Evolutionary conservation across 2,329 filamentous ascomycete genomes (phyloP).

Genomic region (Xylaria sp.): DNA sequence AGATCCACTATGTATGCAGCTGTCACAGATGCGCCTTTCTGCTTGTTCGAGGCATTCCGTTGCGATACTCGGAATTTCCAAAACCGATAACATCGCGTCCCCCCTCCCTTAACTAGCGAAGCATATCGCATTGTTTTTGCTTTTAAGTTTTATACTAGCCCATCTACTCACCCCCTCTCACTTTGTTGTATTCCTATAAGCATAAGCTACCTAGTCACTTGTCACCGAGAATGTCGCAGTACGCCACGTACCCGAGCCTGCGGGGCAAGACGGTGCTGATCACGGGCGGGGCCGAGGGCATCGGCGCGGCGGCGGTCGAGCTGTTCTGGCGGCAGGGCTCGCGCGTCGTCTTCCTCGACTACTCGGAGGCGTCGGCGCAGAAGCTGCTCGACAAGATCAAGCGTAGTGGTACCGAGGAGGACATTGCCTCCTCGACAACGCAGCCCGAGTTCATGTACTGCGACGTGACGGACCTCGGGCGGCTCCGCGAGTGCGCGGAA

Average conservation of each 20-base stretch:
- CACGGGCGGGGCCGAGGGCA: slow-evolving; percentile 51
- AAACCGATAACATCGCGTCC: no score
- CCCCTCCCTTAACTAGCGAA: no score
- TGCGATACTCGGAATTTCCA: neutral
- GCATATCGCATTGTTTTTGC: neutral
- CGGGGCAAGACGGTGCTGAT: slow-evolving; percentile 46
- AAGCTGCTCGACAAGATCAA: slow-evolving; percentile 36
- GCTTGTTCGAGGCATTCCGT: neutral
- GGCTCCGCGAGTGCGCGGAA: slow-evolving; percentile 39
- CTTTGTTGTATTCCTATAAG: neutral
- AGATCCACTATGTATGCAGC: neutral
- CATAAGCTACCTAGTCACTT: neutral
- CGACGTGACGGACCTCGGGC: slow-evolving; percentile 44
- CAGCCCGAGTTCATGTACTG: slow-evolving; percentile 45
- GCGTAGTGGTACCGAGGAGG: slow-evolving; percentile 13
- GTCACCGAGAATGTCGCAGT: slow-evolving; percentile 10
- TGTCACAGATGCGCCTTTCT: neutral
- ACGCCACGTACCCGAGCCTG: slow-evolving; percentile 47
- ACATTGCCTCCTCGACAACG: neutral
- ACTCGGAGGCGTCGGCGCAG: slow-evolving; percentile 37
- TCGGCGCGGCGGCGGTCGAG: slow-evolving; percentile 49
- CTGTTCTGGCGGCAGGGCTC: slow-evolving; percentile 48
- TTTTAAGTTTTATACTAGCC: no score
- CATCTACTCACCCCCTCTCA: neutral
- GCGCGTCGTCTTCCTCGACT: slow-evolving; percentile 49